Percentiles rank a stretch among this genome's conserved stretches.
Evolutionary conservation across 1,139 yeast species (phyloP).

Genomic region (Kodamaea plutei): DNA sequence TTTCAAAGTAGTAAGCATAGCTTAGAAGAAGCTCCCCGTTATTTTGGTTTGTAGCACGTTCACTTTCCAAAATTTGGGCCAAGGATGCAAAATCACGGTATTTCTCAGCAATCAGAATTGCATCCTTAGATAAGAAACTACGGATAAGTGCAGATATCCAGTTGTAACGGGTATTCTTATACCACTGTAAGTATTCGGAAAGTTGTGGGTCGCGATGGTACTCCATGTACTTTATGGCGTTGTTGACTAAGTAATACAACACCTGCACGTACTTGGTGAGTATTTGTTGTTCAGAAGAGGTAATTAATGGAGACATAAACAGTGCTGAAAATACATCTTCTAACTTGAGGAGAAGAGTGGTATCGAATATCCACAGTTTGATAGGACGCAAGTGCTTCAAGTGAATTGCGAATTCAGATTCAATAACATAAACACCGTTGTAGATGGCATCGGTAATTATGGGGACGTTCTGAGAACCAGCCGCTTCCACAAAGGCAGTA

Average conservation of each 20-base stretch:
- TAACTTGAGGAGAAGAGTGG: conserved; percentile 28
- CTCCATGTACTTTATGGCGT: conserved; percentile 37
- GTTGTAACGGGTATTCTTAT: conserved; percentile 22
- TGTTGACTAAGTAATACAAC: conserved; percentile 35
- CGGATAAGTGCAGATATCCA: conserved; percentile 58
- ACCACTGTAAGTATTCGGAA: conserved; percentile 34
- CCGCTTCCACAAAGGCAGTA: conserved; percentile 28
- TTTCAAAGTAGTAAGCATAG: conserved; percentile 53
- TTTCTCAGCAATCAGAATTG: conserved; percentile 61
- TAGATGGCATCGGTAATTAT: conserved; percentile 36
- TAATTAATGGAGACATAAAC: conserved; percentile 1
- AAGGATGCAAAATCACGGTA: conserved; percentile 65
- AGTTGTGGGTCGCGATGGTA: conserved; percentile 19
- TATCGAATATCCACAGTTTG: conserved; percentile 41
- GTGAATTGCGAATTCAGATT: conserved; percentile 26
- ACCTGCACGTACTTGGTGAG: conserved; percentile 27
- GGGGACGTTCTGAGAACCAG: conserved; percentile 22
- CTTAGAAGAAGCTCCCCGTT: conserved; percentile 20
- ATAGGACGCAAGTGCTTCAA: conserved; percentile 17
- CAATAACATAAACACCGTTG: conserved; percentile 43
- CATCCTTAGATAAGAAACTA: conserved; percentile 46
- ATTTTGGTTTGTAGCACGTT: conserved; percentile 26
- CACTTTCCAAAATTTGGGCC: conserved; percentile 58
- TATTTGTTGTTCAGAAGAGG: conserved; percentile 9
- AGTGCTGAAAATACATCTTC: conserved; percentile 28